Conservation (phyloP, 768 basidiomycete genomes). For the Collybia nuda region DNA sequence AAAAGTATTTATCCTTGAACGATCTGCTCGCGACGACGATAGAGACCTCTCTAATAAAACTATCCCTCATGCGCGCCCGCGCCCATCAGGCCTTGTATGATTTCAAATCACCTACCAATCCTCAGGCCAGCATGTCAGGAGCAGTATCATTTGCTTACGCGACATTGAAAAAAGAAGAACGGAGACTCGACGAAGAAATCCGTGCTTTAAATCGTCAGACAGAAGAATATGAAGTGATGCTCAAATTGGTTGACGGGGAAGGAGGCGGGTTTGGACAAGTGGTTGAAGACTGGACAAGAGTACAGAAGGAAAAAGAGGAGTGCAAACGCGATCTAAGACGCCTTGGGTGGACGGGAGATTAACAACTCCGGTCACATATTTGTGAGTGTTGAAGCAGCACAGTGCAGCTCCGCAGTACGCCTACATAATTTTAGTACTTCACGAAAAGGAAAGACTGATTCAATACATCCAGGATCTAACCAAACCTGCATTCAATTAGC, state of each 20-base stretch:
- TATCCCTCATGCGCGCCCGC: constrained; percentile 43
- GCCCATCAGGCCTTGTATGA: constrained; percentile 39
- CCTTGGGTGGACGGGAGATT: constrained; percentile 51
- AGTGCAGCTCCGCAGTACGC: too few relatives aligned
- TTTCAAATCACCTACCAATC: constrained; percentile 19
- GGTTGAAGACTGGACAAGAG: constrained; percentile 45
- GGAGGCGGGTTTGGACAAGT: constrained; percentile 43
- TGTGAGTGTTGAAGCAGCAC: too few relatives aligned
- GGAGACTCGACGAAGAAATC: constrained; percentile 34
- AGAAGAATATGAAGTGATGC: constrained; percentile 38
- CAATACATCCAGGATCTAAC: too few relatives aligned
- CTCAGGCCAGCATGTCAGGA: constrained; percentile 24
- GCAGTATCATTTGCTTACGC: constrained; percentile 31
- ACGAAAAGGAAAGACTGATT: too few relatives aligned
- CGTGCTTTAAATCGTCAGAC: constrained; percentile 35
- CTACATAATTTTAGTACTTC: too few relatives aligned
- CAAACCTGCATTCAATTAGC: too few relatives aligned
- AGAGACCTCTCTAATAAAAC: constrained; percentile 46
- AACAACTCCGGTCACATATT: constrained; percentile 1
- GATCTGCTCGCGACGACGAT: constrained; percentile 44
- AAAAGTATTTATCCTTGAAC: constrained; percentile 29
- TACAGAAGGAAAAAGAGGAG: constrained; percentile 49
- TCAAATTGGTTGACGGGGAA: constrained; percentile 40
- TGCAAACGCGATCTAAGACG: constrained; percentile 47
- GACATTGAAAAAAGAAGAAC: constrained; percentile 33